Conservation (phyloP, 2,329 filamentous ascomycete genomes). For the Sarocladium kiliense region DNA sequence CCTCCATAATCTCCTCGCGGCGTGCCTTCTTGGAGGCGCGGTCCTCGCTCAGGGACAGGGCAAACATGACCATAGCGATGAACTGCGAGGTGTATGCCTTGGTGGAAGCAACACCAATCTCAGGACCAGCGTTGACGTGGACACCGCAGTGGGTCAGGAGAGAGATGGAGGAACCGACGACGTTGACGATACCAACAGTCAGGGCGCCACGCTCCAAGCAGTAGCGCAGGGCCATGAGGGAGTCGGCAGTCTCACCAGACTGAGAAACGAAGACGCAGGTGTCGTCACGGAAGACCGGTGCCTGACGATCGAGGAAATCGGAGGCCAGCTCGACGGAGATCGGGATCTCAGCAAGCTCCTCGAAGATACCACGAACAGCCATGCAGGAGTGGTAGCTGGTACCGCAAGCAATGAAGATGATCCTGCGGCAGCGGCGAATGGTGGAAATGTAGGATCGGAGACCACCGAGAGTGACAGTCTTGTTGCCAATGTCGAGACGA, state of each 20-base stretch:
- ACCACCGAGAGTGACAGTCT: slow-evolving; percentile 91
- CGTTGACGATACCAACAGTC: slow-evolving; percentile 97
- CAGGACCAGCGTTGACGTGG: slow-evolving; percentile 96
- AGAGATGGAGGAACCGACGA: slow-evolving; percentile 96
- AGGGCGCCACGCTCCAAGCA: slow-evolving; percentile 95
- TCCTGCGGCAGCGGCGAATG: slow-evolving; percentile 91
- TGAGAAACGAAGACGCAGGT: slow-evolving; percentile 99
- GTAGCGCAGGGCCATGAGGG: slow-evolving; percentile 93
- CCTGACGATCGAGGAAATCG: slow-evolving; percentile 94
- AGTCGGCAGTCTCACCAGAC: slow-evolving; percentile 97
- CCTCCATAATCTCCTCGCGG: slow-evolving; percentile 94
- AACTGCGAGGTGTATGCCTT: slow-evolving; percentile 99
- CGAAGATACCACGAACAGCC: slow-evolving; percentile 96
- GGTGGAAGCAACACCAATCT: slow-evolving; percentile 98
- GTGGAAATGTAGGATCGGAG: slow-evolving; percentile 94
- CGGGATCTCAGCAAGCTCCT: slow-evolving; percentile 96
- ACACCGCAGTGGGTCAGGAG: slow-evolving; percentile 99
- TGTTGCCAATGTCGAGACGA: slow-evolving; percentile 88
- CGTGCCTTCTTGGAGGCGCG: slow-evolving; percentile 89
- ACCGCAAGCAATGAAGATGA: slow-evolving; percentile 98
- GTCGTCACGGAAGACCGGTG: slow-evolving; percentile 98
- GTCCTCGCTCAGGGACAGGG: slow-evolving; percentile 91
- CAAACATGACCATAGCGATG: slow-evolving; percentile 99
- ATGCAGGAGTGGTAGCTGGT: slow-evolving; percentile 99
- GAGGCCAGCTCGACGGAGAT: slow-evolving; percentile 96